Evolutionary conservation across 192 early-diverging fungal genomes (phyloP), one percentile per base, ranked within the genome.

Genomic region (Entrophospora sp.): DNA sequence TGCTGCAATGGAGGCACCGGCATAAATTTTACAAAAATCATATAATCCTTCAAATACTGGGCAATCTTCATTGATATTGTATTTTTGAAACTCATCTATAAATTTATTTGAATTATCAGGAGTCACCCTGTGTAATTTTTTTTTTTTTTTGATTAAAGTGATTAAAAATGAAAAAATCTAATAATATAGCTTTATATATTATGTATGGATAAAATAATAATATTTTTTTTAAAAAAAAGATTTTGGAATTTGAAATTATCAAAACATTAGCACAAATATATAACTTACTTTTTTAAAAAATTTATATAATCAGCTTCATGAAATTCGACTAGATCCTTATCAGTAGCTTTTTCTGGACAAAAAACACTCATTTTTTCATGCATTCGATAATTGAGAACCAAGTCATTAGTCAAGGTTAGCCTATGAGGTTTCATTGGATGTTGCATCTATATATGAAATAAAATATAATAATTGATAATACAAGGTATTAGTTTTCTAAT

Each of bases 51-150:
- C 92, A 77, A 95, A 99, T 9, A 97, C 89, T 4, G 97, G 97
- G 64, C 95, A 97, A 76, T 99, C 97, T 59, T 99, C 97, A 10
- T 93, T 91, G 20, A 99, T 88, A 64, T 98, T 98, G 73, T 92
- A 90, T 43, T 83, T 76, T 16, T 78, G 70, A 46, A 87, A 86
- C 31, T 83, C 68, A 25, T 81, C 77, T 61, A 75, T 70, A 63
- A 81, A 80, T 32, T 71, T 72, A 67, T 82, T 82, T 74, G 72
- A 74, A 69, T 86, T 91, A 25, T 87, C 87, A 0, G 87, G 87
- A 1, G 89, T 90, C 0, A 91, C 85, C 64, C 81, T 83, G 58
- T n/a, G n/a, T n/a, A n/a, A n/a, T n/a, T n/a, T n/a, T n/a, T n/a
- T n/a, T n/a, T n/a, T n/a, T n/a, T n/a, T n/a, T n/a, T n/a, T n/a